These are phyloP conservation scores for Phoma herbarum DNA, from an alignment of 2,329 filamentous ascomycete species.

Conservation along the genomic window DNA sequence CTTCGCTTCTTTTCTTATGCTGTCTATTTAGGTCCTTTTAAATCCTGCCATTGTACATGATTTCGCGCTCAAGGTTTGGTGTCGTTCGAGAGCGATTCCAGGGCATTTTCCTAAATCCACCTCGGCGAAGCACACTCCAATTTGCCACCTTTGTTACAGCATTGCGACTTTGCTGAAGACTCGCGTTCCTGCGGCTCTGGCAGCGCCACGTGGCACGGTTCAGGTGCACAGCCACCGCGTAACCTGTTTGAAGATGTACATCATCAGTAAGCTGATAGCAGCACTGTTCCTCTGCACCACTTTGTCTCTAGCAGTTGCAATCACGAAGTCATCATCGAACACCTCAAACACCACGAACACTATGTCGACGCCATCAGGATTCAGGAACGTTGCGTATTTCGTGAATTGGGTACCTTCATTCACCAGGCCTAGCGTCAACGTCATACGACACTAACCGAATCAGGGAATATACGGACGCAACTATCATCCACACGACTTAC, in stretches of 20 bases:
- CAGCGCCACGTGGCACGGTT: slow-evolving; percentile 33
- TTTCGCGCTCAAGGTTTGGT: not conserved
- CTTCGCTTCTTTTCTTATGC: not conserved
- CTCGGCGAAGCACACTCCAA: not conserved
- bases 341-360: slow-evolving; percentile 3
- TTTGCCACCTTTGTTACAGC: not conserved
- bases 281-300: slow-evolving; percentile 35
- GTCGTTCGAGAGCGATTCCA: not conserved
- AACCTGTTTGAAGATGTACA: slow-evolving; percentile 30
- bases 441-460: slow-evolving; percentile 16
- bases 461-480: slow-evolving; percentile 52
- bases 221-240: slow-evolving; percentile 32
- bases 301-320: slow-evolving; percentile 31
- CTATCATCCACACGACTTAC: slow-evolving; percentile 48
- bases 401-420: slow-evolving; percentile 46
- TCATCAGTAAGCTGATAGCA: slow-evolving; percentile 17
- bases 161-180: slow-evolving; percentile 1
- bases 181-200: slow-evolving; percentile 28
- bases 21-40: not conserved
- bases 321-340: slow-evolving; percentile 27
- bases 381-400: slow-evolving; percentile 51
- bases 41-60: not conserved
- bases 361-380: slow-evolving; percentile 38
- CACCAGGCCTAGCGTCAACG: slow-evolving; percentile 4
- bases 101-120: not conserved